phyloP scores from a whole-genome alignment of 169 alveolate species.

The Plasmodium knowlesi region DNA sequence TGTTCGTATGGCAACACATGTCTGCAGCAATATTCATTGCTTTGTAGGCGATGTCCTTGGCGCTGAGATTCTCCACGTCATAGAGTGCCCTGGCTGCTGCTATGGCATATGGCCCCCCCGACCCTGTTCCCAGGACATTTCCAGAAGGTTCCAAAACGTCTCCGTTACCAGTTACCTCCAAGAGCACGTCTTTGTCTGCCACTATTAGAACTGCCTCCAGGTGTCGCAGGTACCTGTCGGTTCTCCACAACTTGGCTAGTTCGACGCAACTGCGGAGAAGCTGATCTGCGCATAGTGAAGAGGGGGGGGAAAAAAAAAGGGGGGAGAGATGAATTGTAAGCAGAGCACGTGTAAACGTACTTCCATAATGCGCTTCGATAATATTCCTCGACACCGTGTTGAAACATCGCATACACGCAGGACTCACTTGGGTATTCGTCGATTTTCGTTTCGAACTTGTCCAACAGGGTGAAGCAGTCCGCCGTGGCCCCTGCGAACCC shows the following conservation, averaged over 20 bases:
- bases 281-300: conserved; percentile 76
- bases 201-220: conserved; percentile 87
- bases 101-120: conserved; percentile 90
- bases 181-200: conserved; percentile 83
- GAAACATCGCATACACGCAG: neutral
- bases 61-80: conserved; percentile 81
- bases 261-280: conserved; percentile 88
- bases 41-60: conserved; percentile 83
- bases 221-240: conserved; percentile 84
- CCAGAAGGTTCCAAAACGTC: conserved; percentile 88
- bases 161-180: conserved; percentile 88
- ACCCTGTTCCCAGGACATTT: conserved; percentile 88
- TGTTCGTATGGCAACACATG: conserved; percentile 84
- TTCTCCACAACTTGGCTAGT: conserved; percentile 89
- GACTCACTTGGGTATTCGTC: conserved; percentile 86
- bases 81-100: conserved; percentile 88
- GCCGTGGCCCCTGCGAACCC: conserved; percentile 92
- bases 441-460: conserved; percentile 84
- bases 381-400: neutral
- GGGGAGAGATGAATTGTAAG: neutral
- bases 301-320: neutral
- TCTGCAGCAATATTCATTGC: conserved; percentile 88
- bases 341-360: neutral
- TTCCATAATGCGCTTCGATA: neutral
- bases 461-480: conserved; percentile 86